Evolutionary conservation across 345 rosid species (phyloP).

Genomic region (Gossypium australe): DNA sequence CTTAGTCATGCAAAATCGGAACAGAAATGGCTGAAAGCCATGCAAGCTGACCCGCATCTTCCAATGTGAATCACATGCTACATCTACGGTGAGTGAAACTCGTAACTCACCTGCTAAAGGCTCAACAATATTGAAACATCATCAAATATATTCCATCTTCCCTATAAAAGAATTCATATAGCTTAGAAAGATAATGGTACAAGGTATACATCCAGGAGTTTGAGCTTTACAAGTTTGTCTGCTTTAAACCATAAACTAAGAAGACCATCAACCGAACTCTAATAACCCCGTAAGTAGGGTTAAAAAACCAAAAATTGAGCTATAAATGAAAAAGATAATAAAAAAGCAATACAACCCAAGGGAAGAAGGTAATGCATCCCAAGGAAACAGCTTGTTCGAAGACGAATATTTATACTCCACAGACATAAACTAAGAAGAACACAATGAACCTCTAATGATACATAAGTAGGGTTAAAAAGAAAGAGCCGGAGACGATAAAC

Average conservation of each 20-base stretch:
- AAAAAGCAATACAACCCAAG: too few relatives aligned
- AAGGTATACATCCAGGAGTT: constrained; percentile 18
- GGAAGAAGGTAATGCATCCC: too few relatives aligned
- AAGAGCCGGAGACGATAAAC: not conserved
- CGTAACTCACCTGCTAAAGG: constrained; percentile 24
- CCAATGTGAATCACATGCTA: constrained; percentile 8
- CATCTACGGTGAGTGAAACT: constrained; percentile 15
- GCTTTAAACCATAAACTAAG: constrained; percentile 8
- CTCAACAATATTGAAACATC: constrained; percentile 26
- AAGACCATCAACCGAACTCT: constrained; percentile 3
- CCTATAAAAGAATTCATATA: constrained; percentile 22
- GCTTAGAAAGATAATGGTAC: constrained; percentile 18
- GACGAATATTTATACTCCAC: too few relatives aligned
- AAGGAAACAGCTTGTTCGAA: too few relatives aligned
- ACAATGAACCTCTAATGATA: not conserved
- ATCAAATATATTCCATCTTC: constrained; percentile 24
- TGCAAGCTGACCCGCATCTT: not conserved
- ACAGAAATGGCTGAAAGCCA: constrained; percentile 17
- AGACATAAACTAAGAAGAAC: not conserved
- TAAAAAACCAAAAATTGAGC: too few relatives aligned
- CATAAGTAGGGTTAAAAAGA: constrained; percentile 20
- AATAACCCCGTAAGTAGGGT: constrained; percentile 24
- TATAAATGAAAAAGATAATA: too few relatives aligned
- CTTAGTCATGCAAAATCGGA: constrained; percentile 6
- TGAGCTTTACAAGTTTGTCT: constrained; percentile 19